Conservation (phyloP, 192 early-diverging fungal genomes). For the Coemansia sp. region DNA sequence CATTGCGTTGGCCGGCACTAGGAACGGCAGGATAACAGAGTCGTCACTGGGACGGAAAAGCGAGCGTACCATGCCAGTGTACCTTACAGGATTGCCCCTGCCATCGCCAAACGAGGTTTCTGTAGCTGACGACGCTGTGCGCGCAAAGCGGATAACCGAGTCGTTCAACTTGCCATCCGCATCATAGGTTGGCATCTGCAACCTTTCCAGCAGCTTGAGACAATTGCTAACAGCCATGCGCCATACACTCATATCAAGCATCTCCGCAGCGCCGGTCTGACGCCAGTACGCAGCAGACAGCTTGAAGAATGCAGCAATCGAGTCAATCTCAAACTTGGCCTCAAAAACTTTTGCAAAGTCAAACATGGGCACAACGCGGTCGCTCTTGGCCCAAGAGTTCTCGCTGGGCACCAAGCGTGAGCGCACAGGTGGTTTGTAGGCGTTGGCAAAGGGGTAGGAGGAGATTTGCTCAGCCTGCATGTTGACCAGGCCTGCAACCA, state of each 20-base stretch:
- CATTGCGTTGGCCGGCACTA: conserved; percentile 65
- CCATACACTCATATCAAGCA: conserved; percentile 34
- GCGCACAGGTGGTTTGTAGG: conserved; percentile 52
- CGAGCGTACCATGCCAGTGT: conserved; percentile 50
- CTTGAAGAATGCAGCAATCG: conserved; percentile 57
- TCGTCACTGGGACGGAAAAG: conserved; percentile 64
- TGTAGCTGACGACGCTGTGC: conserved; percentile 23
- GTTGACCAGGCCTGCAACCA: conserved; percentile 53
- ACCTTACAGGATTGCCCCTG: conserved; percentile 34
- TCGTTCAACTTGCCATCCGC: conserved; percentile 14
- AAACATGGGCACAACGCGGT: conserved; percentile 47
- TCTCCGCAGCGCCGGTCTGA: conserved; percentile 17
- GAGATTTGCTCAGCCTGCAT: conserved; percentile 53
- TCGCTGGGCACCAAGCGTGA: conserved; percentile 22
- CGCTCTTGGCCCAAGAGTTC: conserved; percentile 28
- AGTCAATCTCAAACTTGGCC: conserved; percentile 65
- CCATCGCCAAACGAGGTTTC: conserved; percentile 49
- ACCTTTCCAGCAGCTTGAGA: conserved; percentile 35
- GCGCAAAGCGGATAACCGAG: conserved; percentile 37
- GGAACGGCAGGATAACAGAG: conserved; percentile 56
- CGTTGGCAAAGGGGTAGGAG: conserved; percentile 57
- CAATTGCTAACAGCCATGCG: conserved; percentile 36
- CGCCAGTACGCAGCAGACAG: conserved; percentile 54
- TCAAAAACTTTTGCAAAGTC: conserved; percentile 53
- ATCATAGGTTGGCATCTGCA: conserved; percentile 52